Conservation (phyloP, 176 grass and related monocot species). For the Oryza nivara region DNA sequence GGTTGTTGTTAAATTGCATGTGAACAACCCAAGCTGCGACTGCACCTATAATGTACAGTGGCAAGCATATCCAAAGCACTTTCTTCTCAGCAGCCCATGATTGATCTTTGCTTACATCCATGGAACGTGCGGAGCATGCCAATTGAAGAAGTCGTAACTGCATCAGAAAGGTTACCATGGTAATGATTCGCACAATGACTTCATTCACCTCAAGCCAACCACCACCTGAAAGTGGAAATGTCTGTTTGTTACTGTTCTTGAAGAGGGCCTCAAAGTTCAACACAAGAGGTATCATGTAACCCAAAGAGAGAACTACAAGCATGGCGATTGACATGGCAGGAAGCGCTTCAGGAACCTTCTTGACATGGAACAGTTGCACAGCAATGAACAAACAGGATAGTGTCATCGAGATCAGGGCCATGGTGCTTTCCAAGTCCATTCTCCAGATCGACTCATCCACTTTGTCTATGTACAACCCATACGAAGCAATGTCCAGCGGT, state of each 20-base stretch:
- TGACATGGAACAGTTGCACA: slow-evolving; percentile 76
- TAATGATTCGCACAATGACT: slow-evolving; percentile 77
- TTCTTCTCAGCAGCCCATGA: slow-evolving; percentile 82
- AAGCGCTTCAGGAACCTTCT: slow-evolving; percentile 53
- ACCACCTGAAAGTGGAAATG: slow-evolving; percentile 44
- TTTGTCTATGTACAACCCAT: slow-evolving; percentile 44
- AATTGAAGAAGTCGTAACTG: slow-evolving; percentile 83
- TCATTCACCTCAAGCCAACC: slow-evolving; percentile 87
- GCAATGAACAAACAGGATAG: slow-evolving; percentile 67
- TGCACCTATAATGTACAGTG: slow-evolving; percentile 79
- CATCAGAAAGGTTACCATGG: slow-evolving; percentile 70
- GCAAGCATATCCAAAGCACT: slow-evolving; percentile 69
- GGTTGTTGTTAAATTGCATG: slow-evolving; percentile 38
- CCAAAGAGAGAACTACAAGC: slow-evolving; percentile 68
- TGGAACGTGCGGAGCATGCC: slow-evolving; percentile 72
- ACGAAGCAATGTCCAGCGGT: slow-evolving; percentile 53
- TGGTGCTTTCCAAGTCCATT: slow-evolving; percentile 82
- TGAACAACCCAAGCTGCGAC: slow-evolving; percentile 57
- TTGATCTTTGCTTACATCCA: slow-evolving; percentile 49
- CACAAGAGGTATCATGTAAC: slow-evolving; percentile 79
- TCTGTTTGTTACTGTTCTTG: slow-evolving; percentile 61
- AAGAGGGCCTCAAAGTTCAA: slow-evolving; percentile 84
- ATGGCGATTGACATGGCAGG: slow-evolving; percentile 84
- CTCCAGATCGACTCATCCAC: slow-evolving; percentile 64
- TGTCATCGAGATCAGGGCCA: slow-evolving; percentile 79